A percentile compares a stretch with the other conserved stretches of the same genome.
Evolutionary conservation across 2,329 filamentous ascomycete species (phyloP).

Genomic region (Botrytis elliptica): DNA sequence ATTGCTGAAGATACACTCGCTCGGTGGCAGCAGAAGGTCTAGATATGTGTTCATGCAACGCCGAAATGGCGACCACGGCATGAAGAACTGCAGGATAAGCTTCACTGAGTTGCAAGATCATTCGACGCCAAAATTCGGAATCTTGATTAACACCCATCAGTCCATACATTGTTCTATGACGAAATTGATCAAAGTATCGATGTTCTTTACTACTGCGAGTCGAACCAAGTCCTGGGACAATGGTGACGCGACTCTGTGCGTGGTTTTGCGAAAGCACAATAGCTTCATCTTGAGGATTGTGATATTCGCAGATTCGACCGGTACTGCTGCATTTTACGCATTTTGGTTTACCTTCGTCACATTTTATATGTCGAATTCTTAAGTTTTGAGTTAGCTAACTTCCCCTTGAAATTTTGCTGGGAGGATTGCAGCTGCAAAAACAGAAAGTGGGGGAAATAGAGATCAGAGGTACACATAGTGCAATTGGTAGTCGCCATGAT

Average conservation of each 20-base stretch:
- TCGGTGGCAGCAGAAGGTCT: neutral
- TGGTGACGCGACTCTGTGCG: conserved; percentile 6
- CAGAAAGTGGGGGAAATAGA: conserved; percentile 42
- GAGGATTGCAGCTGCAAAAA: conserved; percentile 15
- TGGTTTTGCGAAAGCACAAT: conserved; percentile 3
- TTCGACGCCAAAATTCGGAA: conserved; percentile 26
- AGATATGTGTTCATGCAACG: conserved; percentile 20
- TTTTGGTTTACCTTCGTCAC: conserved; percentile 28
- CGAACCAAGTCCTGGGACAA: neutral
- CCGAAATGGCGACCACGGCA: conserved; percentile 25
- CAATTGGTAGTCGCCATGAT: conserved; percentile 72
- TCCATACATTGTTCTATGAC: conserved; percentile 17
- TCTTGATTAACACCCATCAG: conserved; percentile 23
- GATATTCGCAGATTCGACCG: conserved; percentile 24
- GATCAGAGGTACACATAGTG: conserved; percentile 75
- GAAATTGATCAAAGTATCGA: conserved; percentile 27
- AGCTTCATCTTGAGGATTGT: conserved; percentile 14
- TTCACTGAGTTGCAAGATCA: conserved; percentile 25
- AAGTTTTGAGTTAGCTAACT: neutral
- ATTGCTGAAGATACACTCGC: conserved; percentile 10
- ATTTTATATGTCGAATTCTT: conserved; percentile 28
- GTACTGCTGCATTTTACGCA: conserved; percentile 25
- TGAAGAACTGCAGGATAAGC: conserved; percentile 25
- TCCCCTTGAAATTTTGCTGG: neutral
- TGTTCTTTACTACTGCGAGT: conserved; percentile 23